These are phyloP conservation scores for Hysterium pulicare DNA, from an alignment of 2,329 filamentous ascomycete species.

Conservation along the genomic window DNA sequence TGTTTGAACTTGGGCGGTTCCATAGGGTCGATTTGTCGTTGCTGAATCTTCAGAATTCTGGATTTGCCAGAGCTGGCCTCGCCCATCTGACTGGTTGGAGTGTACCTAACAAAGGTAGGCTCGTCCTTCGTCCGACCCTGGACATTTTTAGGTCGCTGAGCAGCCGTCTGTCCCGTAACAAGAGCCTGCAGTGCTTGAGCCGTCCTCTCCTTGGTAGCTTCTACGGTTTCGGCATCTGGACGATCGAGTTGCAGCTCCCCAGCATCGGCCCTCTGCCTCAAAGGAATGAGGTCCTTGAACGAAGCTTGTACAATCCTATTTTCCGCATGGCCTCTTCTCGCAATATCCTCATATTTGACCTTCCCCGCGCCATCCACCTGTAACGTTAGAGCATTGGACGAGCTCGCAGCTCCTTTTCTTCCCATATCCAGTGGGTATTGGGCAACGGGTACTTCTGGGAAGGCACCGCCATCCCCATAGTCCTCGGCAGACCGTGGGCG, in stretches of 20 bases:
- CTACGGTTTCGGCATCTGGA: conserved; percentile 80
- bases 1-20: conserved; percentile 98
- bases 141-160: conserved; percentile 95
- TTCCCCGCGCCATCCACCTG: conserved; percentile 90
- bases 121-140: conserved; percentile 77
- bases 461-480: conserved; percentile 93
- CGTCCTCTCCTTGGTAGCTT: conserved; percentile 80
- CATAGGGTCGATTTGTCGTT: conserved; percentile 89
- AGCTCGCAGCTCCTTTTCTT: conserved; percentile 57
- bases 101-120: conserved; percentile 92
- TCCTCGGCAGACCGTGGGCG: conserved; percentile 84
- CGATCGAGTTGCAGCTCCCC: conserved; percentile 85
- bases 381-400: conserved; percentile 85
- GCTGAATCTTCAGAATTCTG: conserved; percentile 97
- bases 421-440: conserved; percentile 98
- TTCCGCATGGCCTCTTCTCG: conserved; percentile 80
- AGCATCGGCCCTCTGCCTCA: conserved; percentile 87
- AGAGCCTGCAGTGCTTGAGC: conserved; percentile 79
- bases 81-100: conserved; percentile 95
- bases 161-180: conserved; percentile 79
- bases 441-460: conserved; percentile 87
- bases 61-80: conserved; percentile 82
- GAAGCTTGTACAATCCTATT: conserved; percentile 86
- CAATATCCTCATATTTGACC: conserved; percentile 95
- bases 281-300: conserved; percentile 93